Conservation (phyloP, 805 yeast species). For the Barnettozyma sucrosica region DNA sequence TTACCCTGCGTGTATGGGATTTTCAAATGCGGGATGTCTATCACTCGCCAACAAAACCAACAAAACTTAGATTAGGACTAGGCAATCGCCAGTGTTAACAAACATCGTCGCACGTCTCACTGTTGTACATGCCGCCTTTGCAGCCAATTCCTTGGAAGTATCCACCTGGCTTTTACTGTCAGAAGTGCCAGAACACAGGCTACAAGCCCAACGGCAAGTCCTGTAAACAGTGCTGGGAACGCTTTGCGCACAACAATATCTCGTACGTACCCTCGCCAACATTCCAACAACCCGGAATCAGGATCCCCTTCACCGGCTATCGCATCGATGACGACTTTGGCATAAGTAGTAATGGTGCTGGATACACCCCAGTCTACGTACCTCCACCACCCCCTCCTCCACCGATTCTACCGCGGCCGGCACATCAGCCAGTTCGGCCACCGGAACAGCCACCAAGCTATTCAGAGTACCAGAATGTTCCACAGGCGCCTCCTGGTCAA, state of each 20-base stretch:
- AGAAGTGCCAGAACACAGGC: conserved; percentile 73
- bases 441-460: conserved; percentile 9
- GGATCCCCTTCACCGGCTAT: conserved; percentile 19
- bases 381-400: conserved; percentile 4
- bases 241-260: conserved; percentile 36
- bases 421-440: neutral
- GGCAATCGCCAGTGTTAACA: no score
- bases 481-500: neutral
- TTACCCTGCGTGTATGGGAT: no score
- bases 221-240: conserved; percentile 67
- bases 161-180: conserved; percentile 56
- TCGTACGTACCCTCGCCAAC: neutral
- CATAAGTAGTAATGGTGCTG: conserved; percentile 1
- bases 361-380: neutral
- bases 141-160: conserved; percentile 49
- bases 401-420: neutral
- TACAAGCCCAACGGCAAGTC: conserved; percentile 49
- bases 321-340: conserved; percentile 13
- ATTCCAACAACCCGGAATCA: conserved; percentile 6
- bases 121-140: neutral
- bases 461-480: conserved; percentile 8
- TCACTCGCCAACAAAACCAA: no score
- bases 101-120: no score
- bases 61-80: no score
- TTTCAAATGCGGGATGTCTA: no score